Base-by-base conservation (phyloP, 176 grass and related monocot species). In the Tuctoria greenei region DNA sequence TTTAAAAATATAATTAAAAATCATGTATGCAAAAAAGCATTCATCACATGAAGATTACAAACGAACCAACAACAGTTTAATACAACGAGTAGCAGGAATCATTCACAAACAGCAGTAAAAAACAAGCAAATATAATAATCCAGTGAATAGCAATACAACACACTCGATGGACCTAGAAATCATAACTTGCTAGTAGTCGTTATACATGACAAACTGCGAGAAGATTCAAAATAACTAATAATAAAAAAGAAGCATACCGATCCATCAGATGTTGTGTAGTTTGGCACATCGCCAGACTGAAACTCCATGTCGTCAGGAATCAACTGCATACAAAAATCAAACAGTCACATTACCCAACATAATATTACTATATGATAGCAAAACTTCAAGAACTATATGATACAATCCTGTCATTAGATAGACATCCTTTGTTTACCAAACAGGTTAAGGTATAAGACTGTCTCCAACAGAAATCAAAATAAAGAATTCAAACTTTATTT, bases 301-400 rank as follows among this genome's bases (percentile, higher is more conserved):
- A 93, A 98, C 65, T 98, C 91, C 91, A 98, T 98, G 69, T 98
- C 95, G 10, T 98, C 95, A 18, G 95, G 91, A 66, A 98, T 94
- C 81, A 98, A 84, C 95, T 99, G 70, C 49, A 72, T 41, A 69
- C 10, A 69, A 36, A 63, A 79, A 64, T 17, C 54, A 45, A 56
- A 67, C 1, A 82, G 63, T 5, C 16, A 73, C 31, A 52, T 34
- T 43, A 76, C 14, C 37, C 20, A 31, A 31, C 49, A 20, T 12
- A 64, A 16, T 17, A 76, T 45, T 46, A 76, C 18, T 28, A 38
- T 2, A 10, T 39, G 56, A 46, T 5, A 23, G 16, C 16, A 9
- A 7, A 64, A 80, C 36, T 45, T 57, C 45, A 66, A 45, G 57
- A 31, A 31, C 31, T 31, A 3, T 41, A 49, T 23, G 4, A 43